Conservation (phyloP, 495 filamentous ascomycete genomes). For the Aspergillus saccharolyticus region DNA sequence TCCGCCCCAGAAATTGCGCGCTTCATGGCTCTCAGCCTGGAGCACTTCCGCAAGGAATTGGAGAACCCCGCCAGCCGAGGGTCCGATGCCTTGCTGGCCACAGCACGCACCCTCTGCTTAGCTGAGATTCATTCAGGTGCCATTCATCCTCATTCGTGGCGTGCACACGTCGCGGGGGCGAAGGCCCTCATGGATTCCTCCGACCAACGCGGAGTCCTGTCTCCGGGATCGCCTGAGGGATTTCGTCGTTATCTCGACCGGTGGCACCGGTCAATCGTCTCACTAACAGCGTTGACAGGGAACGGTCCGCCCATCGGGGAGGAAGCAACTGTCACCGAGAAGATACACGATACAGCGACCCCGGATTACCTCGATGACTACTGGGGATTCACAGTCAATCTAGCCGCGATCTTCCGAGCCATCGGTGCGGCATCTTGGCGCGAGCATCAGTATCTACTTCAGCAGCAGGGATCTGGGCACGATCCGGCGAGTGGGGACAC, state of each 20-base stretch:
- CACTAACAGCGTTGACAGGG: slow-evolving; percentile 41
- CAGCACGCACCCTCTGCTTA: slow-evolving; percentile 44
- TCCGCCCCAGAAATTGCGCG: slow-evolving; percentile 42
- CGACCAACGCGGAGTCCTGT: slow-evolving; percentile 23
- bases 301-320: slow-evolving; percentile 43
- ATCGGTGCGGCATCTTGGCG: slow-evolving; percentile 43
- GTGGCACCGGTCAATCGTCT: slow-evolving; percentile 46
- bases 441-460: slow-evolving; percentile 19
- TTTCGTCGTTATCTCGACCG: slow-evolving; percentile 43
- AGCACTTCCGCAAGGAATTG: slow-evolving; percentile 42
- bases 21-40: slow-evolving; percentile 41
- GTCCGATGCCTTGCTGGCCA: slow-evolving; percentile 42
- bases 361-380: slow-evolving; percentile 46
- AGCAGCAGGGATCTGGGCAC: neutral
- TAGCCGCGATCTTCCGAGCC: slow-evolving; percentile 39
- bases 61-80: slow-evolving; percentile 32
- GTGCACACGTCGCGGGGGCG: slow-evolving; percentile 44
- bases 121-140: slow-evolving; percentile 47
- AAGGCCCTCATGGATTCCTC: slow-evolving; percentile 37
- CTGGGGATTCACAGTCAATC: slow-evolving; percentile 42
- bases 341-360: slow-evolving; percentile 14
- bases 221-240: slow-evolving; percentile 28
- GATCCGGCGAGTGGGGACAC: slow-evolving; percentile 22
- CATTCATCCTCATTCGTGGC: slow-evolving; percentile 43
- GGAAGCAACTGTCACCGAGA: slow-evolving; percentile 10